Base-by-base conservation (phyloP, 768 basidiomycete species). In the Wakefieldia striispora region DNA sequence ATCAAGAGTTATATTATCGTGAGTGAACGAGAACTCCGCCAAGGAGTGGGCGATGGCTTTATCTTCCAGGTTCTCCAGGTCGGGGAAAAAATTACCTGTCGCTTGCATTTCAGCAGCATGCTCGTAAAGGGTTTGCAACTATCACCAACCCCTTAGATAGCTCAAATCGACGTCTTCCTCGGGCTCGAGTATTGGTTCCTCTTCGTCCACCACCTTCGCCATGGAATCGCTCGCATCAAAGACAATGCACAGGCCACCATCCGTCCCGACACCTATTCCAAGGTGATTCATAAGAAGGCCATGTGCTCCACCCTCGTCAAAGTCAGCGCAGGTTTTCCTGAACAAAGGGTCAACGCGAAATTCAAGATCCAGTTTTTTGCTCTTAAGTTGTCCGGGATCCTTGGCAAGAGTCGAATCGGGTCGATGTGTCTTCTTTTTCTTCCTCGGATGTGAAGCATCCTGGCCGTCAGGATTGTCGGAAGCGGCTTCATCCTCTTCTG, bases 221-320 rank as follows among this genome's bases (percentile, higher is more conserved):
- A 88, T 84, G 0, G 91, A 88, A 66, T 97, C 95, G 49, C 95
- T 87, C 5, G 94, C 95, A 66, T 98, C 95, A 59, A 99, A 99
- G 23, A 98, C 90, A 43, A 99, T 88, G 51, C 93, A 77, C 66
- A 97, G 76, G 35, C 82, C 83, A 4, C 89, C 88, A 50, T 95
- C 91, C 16, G 78, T 80, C 3, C 88, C 89, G 1, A 86, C 74
- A 17, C 87, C 88, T 46, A 91, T 60, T 44, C 80, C 79, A 36
- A 99, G 76, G 63, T 99, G 97, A 63, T 99, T 98, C 95, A 98
- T 95, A 27, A 99, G 72, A 40, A 99, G 71, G 11, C 97, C 97
- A 51, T 91, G 86, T 0, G 97, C 97, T 41, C 97, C 95, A 36
- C 95, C 97, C 68, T 99, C 97, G 65, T 99, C 97, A 61, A 99